These are phyloP conservation scores for Ogataea ramenticola DNA, from an alignment of 805 yeast species.

Conservation along the genomic window DNA sequence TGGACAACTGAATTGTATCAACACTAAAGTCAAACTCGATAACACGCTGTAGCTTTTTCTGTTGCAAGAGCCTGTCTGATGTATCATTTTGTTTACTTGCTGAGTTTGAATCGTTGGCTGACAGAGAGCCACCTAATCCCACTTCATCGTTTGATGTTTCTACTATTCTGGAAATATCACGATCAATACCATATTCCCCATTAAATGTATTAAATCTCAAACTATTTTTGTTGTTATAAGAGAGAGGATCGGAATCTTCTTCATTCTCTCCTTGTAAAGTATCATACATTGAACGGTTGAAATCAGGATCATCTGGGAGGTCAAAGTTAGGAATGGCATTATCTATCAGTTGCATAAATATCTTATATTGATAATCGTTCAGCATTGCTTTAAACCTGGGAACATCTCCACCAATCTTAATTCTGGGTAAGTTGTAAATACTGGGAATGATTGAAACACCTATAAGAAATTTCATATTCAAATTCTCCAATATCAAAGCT, in stretches of 20 bases:
- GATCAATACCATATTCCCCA: background rate
- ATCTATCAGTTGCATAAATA: slow-evolving; percentile 72
- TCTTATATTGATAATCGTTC: slow-evolving; percentile 86
- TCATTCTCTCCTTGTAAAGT: background rate
- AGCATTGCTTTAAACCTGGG: slow-evolving; percentile 66
- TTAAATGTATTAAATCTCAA: background rate
- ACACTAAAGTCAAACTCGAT: slow-evolving; percentile 72
- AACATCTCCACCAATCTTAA: slow-evolving; percentile 69
- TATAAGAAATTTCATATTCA: slow-evolving; percentile 64
- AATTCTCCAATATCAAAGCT: slow-evolving; percentile 64
- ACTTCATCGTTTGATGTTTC: slow-evolving; percentile 5
- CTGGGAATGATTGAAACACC: slow-evolving; percentile 84
- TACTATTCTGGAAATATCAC: slow-evolving; percentile 5
- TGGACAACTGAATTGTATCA: slow-evolving; percentile 50
- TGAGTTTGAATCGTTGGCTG: background rate
- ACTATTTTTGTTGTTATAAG: background rate
- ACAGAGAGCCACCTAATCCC: too few relatives aligned
- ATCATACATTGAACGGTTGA: background rate
- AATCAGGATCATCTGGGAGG: slow-evolving; percentile 7
- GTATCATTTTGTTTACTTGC: background rate
- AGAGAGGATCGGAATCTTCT: background rate
- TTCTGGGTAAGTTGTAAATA: slow-evolving; percentile 63
- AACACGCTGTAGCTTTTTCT: slow-evolving; percentile 41
- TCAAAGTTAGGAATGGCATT: slow-evolving; percentile 54
- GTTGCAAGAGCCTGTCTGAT: background rate